These are phyloP conservation scores for Medakamo hakoo DNA, from an alignment of 139 green algal species.

Conservation along the genomic window DNA sequence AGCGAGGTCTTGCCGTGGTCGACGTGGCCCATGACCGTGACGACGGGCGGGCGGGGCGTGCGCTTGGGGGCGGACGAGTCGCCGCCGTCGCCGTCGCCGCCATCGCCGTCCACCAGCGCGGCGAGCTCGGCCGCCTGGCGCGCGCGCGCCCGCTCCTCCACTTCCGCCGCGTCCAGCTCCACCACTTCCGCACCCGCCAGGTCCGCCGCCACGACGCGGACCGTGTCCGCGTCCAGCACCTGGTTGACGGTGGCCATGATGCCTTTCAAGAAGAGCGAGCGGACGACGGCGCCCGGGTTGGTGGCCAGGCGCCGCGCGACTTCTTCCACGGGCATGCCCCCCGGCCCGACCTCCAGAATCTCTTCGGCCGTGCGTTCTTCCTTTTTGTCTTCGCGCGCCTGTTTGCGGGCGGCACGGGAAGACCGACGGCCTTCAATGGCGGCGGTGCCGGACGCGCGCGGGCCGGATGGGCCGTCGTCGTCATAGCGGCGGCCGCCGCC, in stretches of 20 bases:
- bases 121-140: slow-evolving; percentile 40
- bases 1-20: slow-evolving; percentile 92
- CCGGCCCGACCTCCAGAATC: slow-evolving; percentile 82
- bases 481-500: not conserved
- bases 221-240: slow-evolving; percentile 47
- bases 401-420: slow-evolving; percentile 25
- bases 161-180: slow-evolving; percentile 24
- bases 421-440: slow-evolving; percentile 18
- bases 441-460: not conserved
- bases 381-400: slow-evolving; percentile 22
- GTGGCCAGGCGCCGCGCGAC: slow-evolving; percentile 66
- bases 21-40: slow-evolving; percentile 98
- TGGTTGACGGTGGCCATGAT: slow-evolving; percentile 83
- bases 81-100: slow-evolving; percentile 38
- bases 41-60: slow-evolving; percentile 70
- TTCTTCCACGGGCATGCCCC: slow-evolving; percentile 73
- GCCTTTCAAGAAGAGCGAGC: slow-evolving; percentile 91
- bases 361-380: slow-evolving; percentile 49
- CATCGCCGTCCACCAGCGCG: slow-evolving; percentile 57
- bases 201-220: slow-evolving; percentile 14
- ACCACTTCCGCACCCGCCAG: slow-evolving; percentile 35
- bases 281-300: slow-evolving; percentile 65
- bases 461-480: not conserved
- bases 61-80: slow-evolving; percentile 4
- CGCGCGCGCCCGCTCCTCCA: slow-evolving; percentile 17